Percentiles rank a stretch among this genome's conserved stretches.
Evolutionary conservation across 208 protist species (phyloP).

Genomic region (Trypanosomatidae sp.): DNA sequence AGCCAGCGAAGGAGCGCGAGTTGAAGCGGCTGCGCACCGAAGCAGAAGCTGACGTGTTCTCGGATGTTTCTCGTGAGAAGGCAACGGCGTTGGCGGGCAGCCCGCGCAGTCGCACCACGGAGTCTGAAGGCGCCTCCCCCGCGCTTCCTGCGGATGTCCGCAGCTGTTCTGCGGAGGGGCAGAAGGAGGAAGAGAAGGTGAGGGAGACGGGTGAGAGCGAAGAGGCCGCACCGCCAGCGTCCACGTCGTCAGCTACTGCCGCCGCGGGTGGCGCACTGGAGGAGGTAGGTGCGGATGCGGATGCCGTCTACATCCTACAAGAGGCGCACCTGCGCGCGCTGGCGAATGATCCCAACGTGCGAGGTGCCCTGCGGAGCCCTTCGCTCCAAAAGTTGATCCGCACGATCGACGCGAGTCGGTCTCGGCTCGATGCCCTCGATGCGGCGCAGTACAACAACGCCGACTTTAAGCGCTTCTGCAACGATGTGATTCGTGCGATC

Average conservation of each 20-base stretch:
- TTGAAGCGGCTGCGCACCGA: slow-evolving; percentile 20
- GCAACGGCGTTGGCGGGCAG: no score
- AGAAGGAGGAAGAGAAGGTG: neutral
- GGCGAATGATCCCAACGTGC: slow-evolving; percentile 40
- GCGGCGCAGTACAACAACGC: slow-evolving; percentile 74
- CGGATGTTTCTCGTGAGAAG: slow-evolving; percentile 20
- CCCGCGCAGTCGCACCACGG: no score
- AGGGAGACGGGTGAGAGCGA: neutral
- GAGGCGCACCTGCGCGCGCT: slow-evolving; percentile 67
- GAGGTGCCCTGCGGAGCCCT: slow-evolving; percentile 41
- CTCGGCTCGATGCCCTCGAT: slow-evolving; percentile 74
- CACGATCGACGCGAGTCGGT: slow-evolving; percentile 68
- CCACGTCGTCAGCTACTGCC: no score
- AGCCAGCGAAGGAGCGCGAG: slow-evolving; percentile 2
- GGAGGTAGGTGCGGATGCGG: slow-evolving; percentile 22
- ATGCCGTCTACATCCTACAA: slow-evolving; percentile 52
- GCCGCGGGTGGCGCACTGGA: no score
- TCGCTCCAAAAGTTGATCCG: slow-evolving; percentile 65
- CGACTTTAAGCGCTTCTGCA: slow-evolving; percentile 73
- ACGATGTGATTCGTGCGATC: slow-evolving; percentile 51
- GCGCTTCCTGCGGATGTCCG: no score
- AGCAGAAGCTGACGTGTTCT: slow-evolving; percentile 28
- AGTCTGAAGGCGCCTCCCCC: no score
- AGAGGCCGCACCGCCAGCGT: neutral
- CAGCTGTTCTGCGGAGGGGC: neutral